Conservation (phyloP, 139 green algal genomes). For the Chlamydomonas sp. region DNA sequence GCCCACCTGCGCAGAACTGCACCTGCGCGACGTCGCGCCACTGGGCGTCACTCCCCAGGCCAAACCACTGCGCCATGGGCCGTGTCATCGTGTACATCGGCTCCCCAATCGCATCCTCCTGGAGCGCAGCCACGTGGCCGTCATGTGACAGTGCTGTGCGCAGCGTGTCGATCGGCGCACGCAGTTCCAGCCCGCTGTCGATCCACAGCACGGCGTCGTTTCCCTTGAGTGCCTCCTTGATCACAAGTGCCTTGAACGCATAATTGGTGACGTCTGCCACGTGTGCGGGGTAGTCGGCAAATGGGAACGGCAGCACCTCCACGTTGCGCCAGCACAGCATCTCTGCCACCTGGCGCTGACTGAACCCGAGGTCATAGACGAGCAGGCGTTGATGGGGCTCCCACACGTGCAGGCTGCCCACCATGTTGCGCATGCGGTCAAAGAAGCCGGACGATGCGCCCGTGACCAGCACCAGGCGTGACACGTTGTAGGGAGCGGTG, state of each 20-base stretch:
- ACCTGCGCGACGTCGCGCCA: conserved; percentile 1
- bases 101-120: conserved; percentile 22
- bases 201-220: conserved; percentile 29
- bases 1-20: conserved; percentile 23
- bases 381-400: conserved; percentile 19
- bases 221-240: conserved; percentile 12
- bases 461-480: conserved; percentile 24
- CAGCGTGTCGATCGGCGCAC: conserved; percentile 10
- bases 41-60: not conserved
- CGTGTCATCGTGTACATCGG: conserved; percentile 21
- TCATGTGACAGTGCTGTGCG: conserved; percentile 8
- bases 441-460: conserved; percentile 31
- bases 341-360: conserved; percentile 15
- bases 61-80: conserved; percentile 11
- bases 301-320: conserved; percentile 18
- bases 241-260: conserved; percentile 35
- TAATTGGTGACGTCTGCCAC: conserved; percentile 32
- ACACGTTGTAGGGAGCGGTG: conserved; percentile 17
- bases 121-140: conserved; percentile 16
- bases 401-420: conserved; percentile 27
- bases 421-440: conserved; percentile 34
- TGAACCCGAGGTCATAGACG: conserved; percentile 41
- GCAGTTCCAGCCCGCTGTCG: conserved; percentile 32
- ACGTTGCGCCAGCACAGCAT: conserved; percentile 24
- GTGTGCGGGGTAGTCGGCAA: conserved; percentile 25